A percentile compares a stretch with the other conserved stretches of the same genome.
Conservation (phyloP, 768 basidiomycete species). For the Rubroboletus satanas region DNA sequence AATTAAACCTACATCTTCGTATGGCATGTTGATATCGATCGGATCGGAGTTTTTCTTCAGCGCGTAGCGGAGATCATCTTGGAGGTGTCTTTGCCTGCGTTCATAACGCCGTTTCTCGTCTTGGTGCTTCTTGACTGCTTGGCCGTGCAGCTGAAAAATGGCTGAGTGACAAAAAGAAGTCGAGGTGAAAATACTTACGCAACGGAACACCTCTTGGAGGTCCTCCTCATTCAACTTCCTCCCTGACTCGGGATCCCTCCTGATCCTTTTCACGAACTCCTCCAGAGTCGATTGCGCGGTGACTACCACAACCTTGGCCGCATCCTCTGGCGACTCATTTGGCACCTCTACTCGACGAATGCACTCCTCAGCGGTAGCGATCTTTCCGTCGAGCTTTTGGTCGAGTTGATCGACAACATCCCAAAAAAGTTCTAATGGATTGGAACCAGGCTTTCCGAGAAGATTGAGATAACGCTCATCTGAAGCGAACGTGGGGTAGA, state of each 20-base stretch:
- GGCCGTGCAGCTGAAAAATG: constrained; percentile 58
- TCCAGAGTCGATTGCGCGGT: constrained; percentile 59
- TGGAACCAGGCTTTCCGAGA: constrained; percentile 91
- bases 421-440: constrained; percentile 96
- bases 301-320: constrained; percentile 37
- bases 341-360: constrained; percentile 42
- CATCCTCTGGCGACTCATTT: constrained; percentile 30
- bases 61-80: constrained; percentile 95
- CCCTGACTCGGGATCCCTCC: constrained; percentile 51
- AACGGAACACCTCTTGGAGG: constrained; percentile 53
- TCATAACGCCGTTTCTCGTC: constrained; percentile 85
- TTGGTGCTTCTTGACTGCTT: constrained; percentile 68
- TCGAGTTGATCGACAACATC: constrained; percentile 86
- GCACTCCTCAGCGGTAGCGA: constrained; percentile 62
- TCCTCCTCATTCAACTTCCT: constrained; percentile 49
- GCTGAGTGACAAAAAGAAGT: constrained; percentile 5
- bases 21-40: constrained; percentile 68
- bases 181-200: constrained; percentile 42
- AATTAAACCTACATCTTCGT: constrained; percentile 66
- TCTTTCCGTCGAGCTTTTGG: constrained; percentile 78
- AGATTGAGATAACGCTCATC: constrained; percentile 84
- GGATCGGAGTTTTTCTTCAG: constrained; percentile 85
- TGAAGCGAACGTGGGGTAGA: constrained; percentile 71
- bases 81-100: constrained; percentile 77
- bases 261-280: constrained; percentile 57